Percentiles rank a stretch among this genome's conserved stretches.
Conservation (phyloP, 2,329 filamentous ascomycete genomes). For the Lojkania enalia region DNA sequence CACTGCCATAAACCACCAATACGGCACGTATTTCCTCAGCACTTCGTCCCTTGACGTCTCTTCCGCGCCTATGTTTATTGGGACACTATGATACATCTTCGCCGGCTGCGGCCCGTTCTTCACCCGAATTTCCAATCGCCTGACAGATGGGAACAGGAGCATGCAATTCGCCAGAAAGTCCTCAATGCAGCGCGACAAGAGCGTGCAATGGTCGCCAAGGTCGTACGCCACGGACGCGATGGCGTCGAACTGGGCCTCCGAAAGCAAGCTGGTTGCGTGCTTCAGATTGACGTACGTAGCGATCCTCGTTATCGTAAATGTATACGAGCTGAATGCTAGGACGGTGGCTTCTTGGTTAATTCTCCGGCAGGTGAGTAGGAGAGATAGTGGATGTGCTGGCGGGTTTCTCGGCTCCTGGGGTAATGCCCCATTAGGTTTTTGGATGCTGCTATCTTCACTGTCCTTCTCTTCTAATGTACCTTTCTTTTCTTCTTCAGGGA, state of each 20-base stretch:
- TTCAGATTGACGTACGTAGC: slow-evolving; percentile 10
- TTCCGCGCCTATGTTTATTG: not conserved
- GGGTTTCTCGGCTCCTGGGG: not conserved
- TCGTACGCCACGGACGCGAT: slow-evolving; percentile 9
- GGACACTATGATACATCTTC: not conserved
- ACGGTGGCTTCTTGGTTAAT: slow-evolving; percentile 17
- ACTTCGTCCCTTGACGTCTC: not conserved
- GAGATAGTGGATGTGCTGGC: slow-evolving; percentile 10
- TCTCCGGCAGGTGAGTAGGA: slow-evolving; percentile 16
- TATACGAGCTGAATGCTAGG: slow-evolving; percentile 16
- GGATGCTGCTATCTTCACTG: too few species aligned
- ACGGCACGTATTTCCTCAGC: slow-evolving; percentile 1
- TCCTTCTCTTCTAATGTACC: too few species aligned
- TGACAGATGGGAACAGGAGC: slow-evolving; percentile 5
- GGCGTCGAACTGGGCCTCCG: slow-evolving; percentile 1
- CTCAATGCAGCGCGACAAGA: not conserved
- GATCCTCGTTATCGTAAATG: slow-evolving; percentile 13
- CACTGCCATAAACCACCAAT: slow-evolving; percentile 1
- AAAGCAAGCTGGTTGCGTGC: slow-evolving; percentile 1
- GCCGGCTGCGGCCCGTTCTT: not conserved
- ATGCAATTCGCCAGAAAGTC: slow-evolving; percentile 6
- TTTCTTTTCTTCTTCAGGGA: too few species aligned
- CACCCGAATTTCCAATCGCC: slow-evolving; percentile 2
- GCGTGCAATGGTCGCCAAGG: not conserved
- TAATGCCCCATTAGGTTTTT: too few species aligned